These are phyloP conservation scores for Neoboletus brunneissimus DNA, from an alignment of 768 basidiomycete species.

Conservation along the genomic window DNA sequence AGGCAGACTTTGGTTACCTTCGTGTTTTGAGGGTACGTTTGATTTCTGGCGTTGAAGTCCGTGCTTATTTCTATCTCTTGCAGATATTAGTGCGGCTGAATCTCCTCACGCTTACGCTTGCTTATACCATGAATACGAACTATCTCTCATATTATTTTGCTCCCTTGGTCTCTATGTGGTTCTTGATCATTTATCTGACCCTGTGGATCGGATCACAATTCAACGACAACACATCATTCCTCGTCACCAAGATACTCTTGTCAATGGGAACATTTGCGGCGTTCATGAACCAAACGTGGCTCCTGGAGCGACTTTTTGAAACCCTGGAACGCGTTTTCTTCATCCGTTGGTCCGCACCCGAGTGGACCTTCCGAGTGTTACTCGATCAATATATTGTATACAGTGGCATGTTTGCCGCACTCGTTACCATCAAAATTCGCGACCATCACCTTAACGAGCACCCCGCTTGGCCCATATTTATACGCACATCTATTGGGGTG, in stretches of 20 bases:
- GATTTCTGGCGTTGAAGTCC: background rate
- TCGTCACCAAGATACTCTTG: conserved; percentile 65
- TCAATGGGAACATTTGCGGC: conserved; percentile 63
- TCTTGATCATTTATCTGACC: conserved; percentile 79
- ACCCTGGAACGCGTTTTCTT: conserved; percentile 62
- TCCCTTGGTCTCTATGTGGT: conserved; percentile 90
- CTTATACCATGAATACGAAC: conserved; percentile 89
- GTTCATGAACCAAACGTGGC: conserved; percentile 62
- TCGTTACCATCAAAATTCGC: conserved; percentile 71
- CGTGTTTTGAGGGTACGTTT: conserved; percentile 65
- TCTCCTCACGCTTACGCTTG: conserved; percentile 74
- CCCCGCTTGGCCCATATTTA: conserved; percentile 56
- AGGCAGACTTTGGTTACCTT: conserved; percentile 79
- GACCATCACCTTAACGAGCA: conserved; percentile 71
- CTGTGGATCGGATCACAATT: conserved; percentile 66
- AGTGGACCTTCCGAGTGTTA: conserved; percentile 87
- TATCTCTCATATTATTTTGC: conserved; percentile 92
- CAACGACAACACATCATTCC: conserved; percentile 67
- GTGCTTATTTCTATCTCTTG: conserved; percentile 1
- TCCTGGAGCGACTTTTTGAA: conserved; percentile 62
- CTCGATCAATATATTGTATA: conserved; percentile 91
- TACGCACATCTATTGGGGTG: conserved; percentile 46
- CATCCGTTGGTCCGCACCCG: conserved; percentile 80
- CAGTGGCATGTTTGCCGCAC: conserved; percentile 76
- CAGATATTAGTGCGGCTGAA: conserved; percentile 82